Percentiles rank a stretch among this genome's conserved stretches.
Conservation (phyloP, 495 filamentous ascomycete species). For the Hypoxylon fuscum region DNA sequence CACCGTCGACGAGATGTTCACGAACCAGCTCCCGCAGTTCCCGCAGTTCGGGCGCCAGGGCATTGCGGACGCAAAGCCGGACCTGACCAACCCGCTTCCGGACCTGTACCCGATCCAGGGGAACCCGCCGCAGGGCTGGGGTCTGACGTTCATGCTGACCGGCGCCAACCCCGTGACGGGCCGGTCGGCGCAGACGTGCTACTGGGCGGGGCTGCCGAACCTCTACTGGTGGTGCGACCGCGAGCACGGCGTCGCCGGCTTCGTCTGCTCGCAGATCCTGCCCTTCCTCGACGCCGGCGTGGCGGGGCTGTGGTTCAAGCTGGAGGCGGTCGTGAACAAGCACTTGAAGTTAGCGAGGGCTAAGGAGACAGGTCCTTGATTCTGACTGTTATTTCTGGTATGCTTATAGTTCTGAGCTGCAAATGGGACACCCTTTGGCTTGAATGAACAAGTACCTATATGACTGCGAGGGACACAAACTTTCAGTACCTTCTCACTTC, state of each 20-base stretch:
- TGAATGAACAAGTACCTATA: no score
- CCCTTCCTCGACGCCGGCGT: conserved; percentile 62
- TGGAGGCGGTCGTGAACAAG: conserved; percentile 51
- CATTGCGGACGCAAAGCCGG: conserved; percentile 59
- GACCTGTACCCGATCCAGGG: conserved; percentile 61
- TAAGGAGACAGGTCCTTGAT: neutral
- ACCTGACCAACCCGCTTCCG: conserved; percentile 55
- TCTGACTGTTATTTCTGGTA: no score
- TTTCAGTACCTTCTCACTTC: no score
- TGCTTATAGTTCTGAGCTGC: no score
- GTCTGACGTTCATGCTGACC: conserved; percentile 63
- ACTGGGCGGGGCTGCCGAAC: conserved; percentile 70
- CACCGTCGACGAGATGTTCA: conserved; percentile 68
- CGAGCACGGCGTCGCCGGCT: conserved; percentile 65
- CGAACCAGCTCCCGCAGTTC: conserved; percentile 65
- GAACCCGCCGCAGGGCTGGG: conserved; percentile 67
- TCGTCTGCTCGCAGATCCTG: conserved; percentile 66
- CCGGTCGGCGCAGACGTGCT: conserved; percentile 55
- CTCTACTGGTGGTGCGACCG: conserved; percentile 70
- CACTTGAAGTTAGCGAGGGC: conserved; percentile 4
- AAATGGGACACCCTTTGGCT: no score
- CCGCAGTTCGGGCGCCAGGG: conserved; percentile 59
- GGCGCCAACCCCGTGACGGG: conserved; percentile 55
- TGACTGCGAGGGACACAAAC: no score
- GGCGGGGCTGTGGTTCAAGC: conserved; percentile 48